Evolutionary conservation across 2,329 filamentous ascomycete species (phyloP), one percentile per base, ranked within the genome.

Genomic region (Trichoderma semiorbis): DNA sequence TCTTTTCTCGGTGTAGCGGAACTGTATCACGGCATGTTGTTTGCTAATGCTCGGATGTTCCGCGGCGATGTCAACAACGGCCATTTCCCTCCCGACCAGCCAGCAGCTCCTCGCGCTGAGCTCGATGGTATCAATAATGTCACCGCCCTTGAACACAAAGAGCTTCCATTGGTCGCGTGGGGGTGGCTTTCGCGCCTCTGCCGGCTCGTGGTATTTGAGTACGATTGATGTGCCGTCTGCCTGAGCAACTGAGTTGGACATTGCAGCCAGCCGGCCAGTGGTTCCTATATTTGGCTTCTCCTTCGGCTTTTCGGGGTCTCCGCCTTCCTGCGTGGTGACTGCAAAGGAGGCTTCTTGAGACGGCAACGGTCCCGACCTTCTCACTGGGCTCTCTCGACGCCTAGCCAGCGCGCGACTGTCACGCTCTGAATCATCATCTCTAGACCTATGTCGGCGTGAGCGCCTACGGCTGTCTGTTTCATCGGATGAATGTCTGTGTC

Each of bases 11-110:
- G 92, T 89, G 78, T 94, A 91, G 47, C 96, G 90, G 78, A 99
- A 99, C 80, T 99, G 96, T 57, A 99, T 88, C 10, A 95, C 96
- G 1, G 95, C 95, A 80, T 99, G 96, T 82, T 99, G 96, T 81
- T 97, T 97, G 80, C 94, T 97, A 78, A 94, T 90, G 81, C 94
- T 98, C 1, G 95, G 94, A 79, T 99, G 95, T 78, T 97, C 94
- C 8, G 97, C 89, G 2, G 89, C 84, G 71, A 97, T 85, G 79
- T 99, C 96, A 2, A 93, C 94, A 4, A 99, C 91, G 6, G 91
- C 84, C 68, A 87, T 81, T 76, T 98, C 95, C 61, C 95, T 87
- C 0, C 96, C 96, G 10, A 98, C 84, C 28, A 99, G 84, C 96
- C 96, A 99, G 83, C 94, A 97, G 78, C 92, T 97, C 73, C 93